Evolutionary conservation across 2,329 filamentous ascomycete species (phyloP).

Genomic region (Magnaporthiopsis rhizophila): DNA sequence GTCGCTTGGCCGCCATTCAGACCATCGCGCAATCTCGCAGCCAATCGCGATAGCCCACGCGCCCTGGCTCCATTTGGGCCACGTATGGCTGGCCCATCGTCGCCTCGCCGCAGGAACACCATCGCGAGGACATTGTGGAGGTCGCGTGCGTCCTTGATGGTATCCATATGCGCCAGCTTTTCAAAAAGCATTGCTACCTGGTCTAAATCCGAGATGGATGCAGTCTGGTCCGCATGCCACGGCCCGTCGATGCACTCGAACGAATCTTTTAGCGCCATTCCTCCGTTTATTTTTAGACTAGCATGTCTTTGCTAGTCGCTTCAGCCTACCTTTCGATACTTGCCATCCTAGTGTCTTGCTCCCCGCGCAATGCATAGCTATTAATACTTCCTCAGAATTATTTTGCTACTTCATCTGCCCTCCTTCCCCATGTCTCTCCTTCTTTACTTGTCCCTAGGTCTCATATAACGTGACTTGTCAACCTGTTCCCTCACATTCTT

Average conservation of each 20-base stretch:
- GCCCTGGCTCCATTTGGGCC: not conserved
- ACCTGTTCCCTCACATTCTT: too few relatives aligned
- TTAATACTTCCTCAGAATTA: too few relatives aligned
- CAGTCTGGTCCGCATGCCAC: not conserved
- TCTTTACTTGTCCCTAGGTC: too few relatives aligned
- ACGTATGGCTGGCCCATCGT: not conserved
- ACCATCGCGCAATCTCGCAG: not conserved
- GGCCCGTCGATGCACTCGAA: not conserved
- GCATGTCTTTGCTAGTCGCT: not conserved
- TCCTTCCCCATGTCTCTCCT: too few relatives aligned
- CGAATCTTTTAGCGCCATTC: not conserved
- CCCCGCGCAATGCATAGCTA: too few relatives aligned
- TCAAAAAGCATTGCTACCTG: not conserved
- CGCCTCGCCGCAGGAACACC: not conserved
- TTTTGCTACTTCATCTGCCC: too few relatives aligned
- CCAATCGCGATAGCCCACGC: not conserved
- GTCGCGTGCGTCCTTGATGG: not conserved
- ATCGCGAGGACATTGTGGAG: not conserved
- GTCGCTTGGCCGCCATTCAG: not conserved
- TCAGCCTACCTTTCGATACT: not conserved
- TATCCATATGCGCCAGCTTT: not conserved
- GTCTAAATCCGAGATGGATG: not conserved
- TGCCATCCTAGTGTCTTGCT: too few relatives aligned
- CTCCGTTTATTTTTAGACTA: not conserved
- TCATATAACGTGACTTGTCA: too few relatives aligned